Base-by-base conservation (phyloP, 2,329 filamentous ascomycete species). In the Moelleriella libera region DNA sequence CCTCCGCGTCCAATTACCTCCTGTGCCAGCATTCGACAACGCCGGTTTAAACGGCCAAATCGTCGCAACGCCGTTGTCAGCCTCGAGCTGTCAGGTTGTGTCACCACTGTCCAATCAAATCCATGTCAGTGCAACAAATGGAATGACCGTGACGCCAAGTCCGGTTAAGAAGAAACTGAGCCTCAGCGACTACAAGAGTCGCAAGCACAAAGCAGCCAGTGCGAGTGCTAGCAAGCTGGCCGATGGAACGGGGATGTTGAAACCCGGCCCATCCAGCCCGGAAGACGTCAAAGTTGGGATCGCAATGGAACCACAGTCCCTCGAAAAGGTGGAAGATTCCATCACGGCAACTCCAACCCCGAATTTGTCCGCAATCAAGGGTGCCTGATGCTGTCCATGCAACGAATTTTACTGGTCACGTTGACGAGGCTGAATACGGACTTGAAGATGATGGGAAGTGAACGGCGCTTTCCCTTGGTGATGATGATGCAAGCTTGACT, bases 161-260 rank as follows among this genome's bases (percentile, higher is more conserved):
- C 79, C 80, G 2, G 66, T 78, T 32, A 82, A 81, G 63, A 83
- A 83, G 68, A 83, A 82, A 60, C 63, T 83, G 39, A 82, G 76
- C 52, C 60, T 83, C 2, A 82, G 78, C 55, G 80, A 83, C 56
- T 83, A 83, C 55, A 79, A 76, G 58, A 76, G 73, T 52, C 68
- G 75, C 45, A 68, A 72, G 64, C 75, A 72, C 55, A 80, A 78
- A 57, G 70, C 70, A 21, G 21, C 21, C 21, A 21, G 21, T 21
- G 21, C 21, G 2, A 21, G 21, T 3, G 69, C 70, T 3, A 69
- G 54, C 58, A 55, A 68, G 47, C 53, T 59, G 8, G 49, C 56
- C 3, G 56, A 56, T 4, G 59, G 57, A 2, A 52, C 54, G 37
- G 52, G 57, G 12, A 44, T 61, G 12, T 51, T 61, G 21, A 68